Evolutionary conservation across 2,329 filamentous ascomycete species (phyloP).

Genomic region (Fusarium udum): DNA sequence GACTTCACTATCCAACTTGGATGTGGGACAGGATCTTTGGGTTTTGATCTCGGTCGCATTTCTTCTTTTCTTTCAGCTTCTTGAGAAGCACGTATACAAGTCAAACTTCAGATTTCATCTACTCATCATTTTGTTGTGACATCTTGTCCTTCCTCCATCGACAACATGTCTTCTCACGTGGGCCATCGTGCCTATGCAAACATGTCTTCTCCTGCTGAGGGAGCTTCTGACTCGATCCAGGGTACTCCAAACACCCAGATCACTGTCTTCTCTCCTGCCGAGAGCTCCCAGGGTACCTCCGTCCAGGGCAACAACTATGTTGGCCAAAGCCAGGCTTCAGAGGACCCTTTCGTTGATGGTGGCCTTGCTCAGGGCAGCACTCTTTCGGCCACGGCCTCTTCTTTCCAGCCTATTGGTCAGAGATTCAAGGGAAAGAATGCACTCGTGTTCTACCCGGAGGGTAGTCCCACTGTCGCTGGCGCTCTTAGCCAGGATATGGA

Average conservation of each 20-base stretch:
- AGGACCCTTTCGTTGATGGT: conserved; percentile 65
- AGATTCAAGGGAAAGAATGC: conserved; percentile 8
- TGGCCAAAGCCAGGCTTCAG: not conserved
- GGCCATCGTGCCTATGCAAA: conserved; percentile 52
- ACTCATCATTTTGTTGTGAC: conserved; percentile 24
- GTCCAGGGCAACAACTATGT: conserved; percentile 42
- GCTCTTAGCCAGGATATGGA: conserved; percentile 58
- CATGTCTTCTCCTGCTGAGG: conserved; percentile 62
- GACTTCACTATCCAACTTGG: conserved; percentile 20
- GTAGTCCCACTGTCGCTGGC: conserved; percentile 43
- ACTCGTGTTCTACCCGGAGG: conserved; percentile 21
- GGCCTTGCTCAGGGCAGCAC: conserved; percentile 48
- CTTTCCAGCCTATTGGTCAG: conserved; percentile 62
- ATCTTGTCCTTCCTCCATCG: not conserved
- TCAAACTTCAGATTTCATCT: conserved; percentile 14
- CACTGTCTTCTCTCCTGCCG: conserved; percentile 71
- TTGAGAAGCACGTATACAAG: conserved; percentile 4
- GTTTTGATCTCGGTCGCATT: conserved; percentile 27
- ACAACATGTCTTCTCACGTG: conserved; percentile 52
- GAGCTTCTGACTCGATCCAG: conserved; percentile 65
- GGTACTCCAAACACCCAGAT: conserved; percentile 72
- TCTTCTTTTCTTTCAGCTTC: conserved; percentile 23
- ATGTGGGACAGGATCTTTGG: conserved; percentile 20
- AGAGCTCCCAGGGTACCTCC: conserved; percentile 48
- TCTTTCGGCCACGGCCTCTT: conserved; percentile 71